Conservation (phyloP, 495 filamentous ascomycete genomes). For the Evernia prunastri region DNA sequence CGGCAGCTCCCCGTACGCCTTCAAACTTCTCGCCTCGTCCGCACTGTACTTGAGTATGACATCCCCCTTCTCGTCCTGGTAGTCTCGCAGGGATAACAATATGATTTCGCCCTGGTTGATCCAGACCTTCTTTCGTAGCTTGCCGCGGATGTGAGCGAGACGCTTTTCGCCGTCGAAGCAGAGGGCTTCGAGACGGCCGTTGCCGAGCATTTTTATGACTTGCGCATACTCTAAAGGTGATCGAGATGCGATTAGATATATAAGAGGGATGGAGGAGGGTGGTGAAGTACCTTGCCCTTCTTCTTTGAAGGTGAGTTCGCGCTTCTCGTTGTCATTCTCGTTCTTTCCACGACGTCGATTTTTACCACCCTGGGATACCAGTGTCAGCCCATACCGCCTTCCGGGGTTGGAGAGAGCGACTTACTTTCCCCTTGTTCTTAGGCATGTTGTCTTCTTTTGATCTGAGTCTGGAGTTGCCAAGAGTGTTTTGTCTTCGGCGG, state of each 20-base stretch:
- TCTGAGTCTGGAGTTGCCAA: constrained; percentile 11
- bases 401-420: constrained; percentile 31
- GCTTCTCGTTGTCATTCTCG: constrained; percentile 99
- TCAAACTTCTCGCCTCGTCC: constrained; percentile 90
- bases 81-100: constrained; percentile 91
- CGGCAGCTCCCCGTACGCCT: constrained; percentile 94
- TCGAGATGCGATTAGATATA: background rate
- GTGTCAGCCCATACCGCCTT: background rate
- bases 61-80: constrained; percentile 98
- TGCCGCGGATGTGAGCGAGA: constrained; percentile 82
- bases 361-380: constrained; percentile 75
- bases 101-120: constrained; percentile 99
- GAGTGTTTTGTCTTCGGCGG: constrained; percentile 1
- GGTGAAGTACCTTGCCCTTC: constrained; percentile 75
- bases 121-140: constrained; percentile 95
- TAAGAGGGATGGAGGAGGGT: too few relatives aligned
- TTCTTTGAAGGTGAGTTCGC: constrained; percentile 97
- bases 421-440: constrained; percentile 98
- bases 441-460: constrained; percentile 58
- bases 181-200: constrained; percentile 90
- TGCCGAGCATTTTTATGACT: constrained; percentile 97
- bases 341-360: constrained; percentile 99
- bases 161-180: constrained; percentile 95
- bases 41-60: constrained; percentile 98
- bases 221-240: constrained; percentile 79